Conservation (phyloP, 2,329 filamentous ascomycete species). For the Fusarium sp. region DNA sequence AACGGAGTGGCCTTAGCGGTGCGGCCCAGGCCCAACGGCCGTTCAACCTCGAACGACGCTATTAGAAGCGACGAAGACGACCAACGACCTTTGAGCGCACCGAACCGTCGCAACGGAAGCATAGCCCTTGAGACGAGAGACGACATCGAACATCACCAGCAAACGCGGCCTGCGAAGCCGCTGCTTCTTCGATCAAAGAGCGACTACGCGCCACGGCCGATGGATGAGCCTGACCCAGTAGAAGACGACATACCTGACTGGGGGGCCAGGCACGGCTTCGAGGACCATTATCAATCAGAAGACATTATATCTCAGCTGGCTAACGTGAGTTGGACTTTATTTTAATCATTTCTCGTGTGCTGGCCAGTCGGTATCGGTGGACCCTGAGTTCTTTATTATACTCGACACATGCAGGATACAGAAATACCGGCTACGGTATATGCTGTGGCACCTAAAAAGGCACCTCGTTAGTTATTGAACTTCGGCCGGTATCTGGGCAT, state of each 20-base stretch:
- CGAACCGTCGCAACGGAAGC: conserved; percentile 55
- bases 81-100: conserved; percentile 59
- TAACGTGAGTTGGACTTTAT: conserved; percentile 67
- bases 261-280: conserved; percentile 85
- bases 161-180: conserved; percentile 59
- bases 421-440: not conserved
- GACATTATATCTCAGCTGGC: conserved; percentile 88
- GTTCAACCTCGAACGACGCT: conserved; percentile 45
- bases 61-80: conserved; percentile 46
- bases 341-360: conserved; percentile 26
- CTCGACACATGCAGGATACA: conserved; percentile 12
- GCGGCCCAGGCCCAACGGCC: conserved; percentile 45
- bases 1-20: conserved; percentile 44
- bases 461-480: not conserved
- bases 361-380: conserved; percentile 25
- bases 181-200: conserved; percentile 68
- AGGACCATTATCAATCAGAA: conserved; percentile 90
- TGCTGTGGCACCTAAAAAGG: conserved; percentile 2
- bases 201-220: conserved; percentile 60
- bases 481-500: not conserved
- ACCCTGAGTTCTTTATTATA: conserved; percentile 50
- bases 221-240: conserved; percentile 54
- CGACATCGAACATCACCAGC: conserved; percentile 51
- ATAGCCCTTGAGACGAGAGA: conserved; percentile 44
- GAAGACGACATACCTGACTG: conserved; percentile 63